Evolutionary conservation across 2,329 filamentous ascomycete species (phyloP).

Genomic region (Talaromyces sp.): DNA sequence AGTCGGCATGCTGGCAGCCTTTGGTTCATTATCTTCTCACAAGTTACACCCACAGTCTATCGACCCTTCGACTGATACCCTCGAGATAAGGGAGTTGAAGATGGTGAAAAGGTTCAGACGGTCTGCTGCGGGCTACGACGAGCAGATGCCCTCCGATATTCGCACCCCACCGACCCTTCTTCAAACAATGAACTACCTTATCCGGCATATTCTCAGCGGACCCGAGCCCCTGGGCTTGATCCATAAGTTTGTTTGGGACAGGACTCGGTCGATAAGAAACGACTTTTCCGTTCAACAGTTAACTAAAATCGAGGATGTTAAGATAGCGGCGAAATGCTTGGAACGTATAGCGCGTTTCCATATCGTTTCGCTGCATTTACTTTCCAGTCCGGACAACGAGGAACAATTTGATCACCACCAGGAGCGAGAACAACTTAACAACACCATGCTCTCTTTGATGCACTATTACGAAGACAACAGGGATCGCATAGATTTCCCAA

Average conservation of each 20-base stretch:
- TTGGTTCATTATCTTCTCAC: conserved; percentile 11
- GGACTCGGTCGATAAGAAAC: conserved; percentile 58
- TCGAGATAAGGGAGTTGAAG: conserved; percentile 31
- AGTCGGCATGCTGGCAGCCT: not conserved
- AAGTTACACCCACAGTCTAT: conserved; percentile 20
- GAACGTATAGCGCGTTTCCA: conserved; percentile 61
- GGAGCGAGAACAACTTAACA: conserved; percentile 59
- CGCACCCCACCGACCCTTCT: conserved; percentile 49
- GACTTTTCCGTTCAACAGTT: conserved; percentile 60
- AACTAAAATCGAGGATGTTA: conserved; percentile 50
- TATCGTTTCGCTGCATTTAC: conserved; percentile 55
- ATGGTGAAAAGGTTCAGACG: conserved; percentile 62
- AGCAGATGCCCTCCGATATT: conserved; percentile 59
- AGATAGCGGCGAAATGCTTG: conserved; percentile 53
- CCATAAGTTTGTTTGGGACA: conserved; percentile 61
- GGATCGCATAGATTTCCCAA: conserved; percentile 44
- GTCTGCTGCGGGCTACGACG: conserved; percentile 57
- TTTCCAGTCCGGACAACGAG: conserved; percentile 46
- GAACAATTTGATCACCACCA: conserved; percentile 53
- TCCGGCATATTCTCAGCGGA: conserved; percentile 48
- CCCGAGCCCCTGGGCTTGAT: conserved; percentile 45
- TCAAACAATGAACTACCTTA: conserved; percentile 43
- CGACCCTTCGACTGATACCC: conserved; percentile 27
- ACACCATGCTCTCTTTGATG: conserved; percentile 56
- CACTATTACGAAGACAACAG: conserved; percentile 55